Conservation (phyloP, 768 basidiomycete genomes). For the Rhizopogon vulgaris region DNA sequence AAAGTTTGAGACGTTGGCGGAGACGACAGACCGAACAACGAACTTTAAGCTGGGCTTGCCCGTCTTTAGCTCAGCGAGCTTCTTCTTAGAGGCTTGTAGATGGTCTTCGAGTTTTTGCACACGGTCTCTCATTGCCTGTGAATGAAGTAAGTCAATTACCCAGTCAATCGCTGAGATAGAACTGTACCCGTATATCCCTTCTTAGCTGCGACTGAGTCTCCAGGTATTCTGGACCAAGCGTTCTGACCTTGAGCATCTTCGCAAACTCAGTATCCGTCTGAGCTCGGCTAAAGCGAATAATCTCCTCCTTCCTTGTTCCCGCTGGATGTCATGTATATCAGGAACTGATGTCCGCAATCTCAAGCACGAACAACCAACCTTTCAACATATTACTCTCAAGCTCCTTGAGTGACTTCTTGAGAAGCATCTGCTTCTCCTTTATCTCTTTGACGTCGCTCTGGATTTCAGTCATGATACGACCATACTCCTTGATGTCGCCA, state of each 20-base stretch:
- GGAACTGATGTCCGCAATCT: not conserved
- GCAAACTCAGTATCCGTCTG: slow-evolving; percentile 75
- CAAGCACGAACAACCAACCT: slow-evolving; percentile 34
- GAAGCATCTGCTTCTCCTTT: slow-evolving; percentile 35
- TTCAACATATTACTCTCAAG: slow-evolving; percentile 63
- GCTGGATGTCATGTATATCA: slow-evolving; percentile 36
- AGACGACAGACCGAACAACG: slow-evolving; percentile 13
- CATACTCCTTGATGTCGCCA: slow-evolving; percentile 47
- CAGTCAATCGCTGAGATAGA: not conserved
- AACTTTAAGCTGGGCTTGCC: slow-evolving; percentile 62
- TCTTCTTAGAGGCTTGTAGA: slow-evolving; percentile 64
- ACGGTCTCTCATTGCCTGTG: slow-evolving; percentile 62
- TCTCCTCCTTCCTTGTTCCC: slow-evolving; percentile 78
- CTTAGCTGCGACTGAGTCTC: slow-evolving; percentile 78
- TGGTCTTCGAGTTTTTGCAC: slow-evolving; percentile 77
- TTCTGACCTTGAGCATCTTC: slow-evolving; percentile 63
- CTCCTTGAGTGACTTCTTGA: slow-evolving; percentile 42
- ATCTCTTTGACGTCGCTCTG: slow-evolving; percentile 48
- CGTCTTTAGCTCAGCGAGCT: slow-evolving; percentile 52
- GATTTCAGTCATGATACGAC: slow-evolving; percentile 27
- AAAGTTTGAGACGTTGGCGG: not conserved
- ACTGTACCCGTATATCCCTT: slow-evolving; percentile 60
- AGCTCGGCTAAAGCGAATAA: slow-evolving; percentile 71
- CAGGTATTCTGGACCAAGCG: slow-evolving; percentile 84
- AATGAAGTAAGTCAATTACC: slow-evolving; percentile 4